These are phyloP conservation scores for Oehlia diaphana DNA, from an alignment of 192 early-diverging fungal genomes.

Conservation along the genomic window DNA sequence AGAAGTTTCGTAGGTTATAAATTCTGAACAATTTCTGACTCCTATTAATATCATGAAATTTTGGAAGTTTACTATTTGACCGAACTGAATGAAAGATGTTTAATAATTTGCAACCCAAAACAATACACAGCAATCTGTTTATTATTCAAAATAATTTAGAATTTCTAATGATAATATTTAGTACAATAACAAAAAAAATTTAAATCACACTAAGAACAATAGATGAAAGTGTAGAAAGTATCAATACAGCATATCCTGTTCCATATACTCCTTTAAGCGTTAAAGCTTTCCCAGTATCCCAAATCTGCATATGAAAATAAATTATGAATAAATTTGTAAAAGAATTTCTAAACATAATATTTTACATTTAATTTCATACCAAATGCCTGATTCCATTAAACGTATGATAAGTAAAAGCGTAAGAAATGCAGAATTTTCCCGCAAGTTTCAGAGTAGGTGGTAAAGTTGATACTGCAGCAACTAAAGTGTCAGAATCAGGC, in stretches of 20 bases:
- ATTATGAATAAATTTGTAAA: neutral
- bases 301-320: conserved; percentile 47
- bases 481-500: conserved; percentile 63
- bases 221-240: conserved; percentile 53
- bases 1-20: too few species aligned
- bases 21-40: too few species aligned
- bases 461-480: conserved; percentile 61
- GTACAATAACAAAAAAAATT: neutral
- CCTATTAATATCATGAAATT: too few species aligned
- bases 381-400: conserved; percentile 89
- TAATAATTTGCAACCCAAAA: too few species aligned
- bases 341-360: neutral
- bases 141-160: too few species aligned
- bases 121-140: too few species aligned
- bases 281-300: conserved; percentile 77
- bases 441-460: conserved; percentile 69
- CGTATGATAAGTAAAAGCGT: conserved; percentile 78
- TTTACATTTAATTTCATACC: conserved; percentile 44
- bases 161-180: too few species aligned
- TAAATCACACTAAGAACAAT: neutral
- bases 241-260: conserved; percentile 79
- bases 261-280: conserved; percentile 78
- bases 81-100: too few species aligned
- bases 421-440: conserved; percentile 70
- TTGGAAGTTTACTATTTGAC: too few species aligned